A percentile compares a stretch with the other conserved stretches of the same genome.
Evolutionary conservation across 768 basidiomycete genomes (phyloP).

Genomic region (Kwoniella sp.): DNA sequence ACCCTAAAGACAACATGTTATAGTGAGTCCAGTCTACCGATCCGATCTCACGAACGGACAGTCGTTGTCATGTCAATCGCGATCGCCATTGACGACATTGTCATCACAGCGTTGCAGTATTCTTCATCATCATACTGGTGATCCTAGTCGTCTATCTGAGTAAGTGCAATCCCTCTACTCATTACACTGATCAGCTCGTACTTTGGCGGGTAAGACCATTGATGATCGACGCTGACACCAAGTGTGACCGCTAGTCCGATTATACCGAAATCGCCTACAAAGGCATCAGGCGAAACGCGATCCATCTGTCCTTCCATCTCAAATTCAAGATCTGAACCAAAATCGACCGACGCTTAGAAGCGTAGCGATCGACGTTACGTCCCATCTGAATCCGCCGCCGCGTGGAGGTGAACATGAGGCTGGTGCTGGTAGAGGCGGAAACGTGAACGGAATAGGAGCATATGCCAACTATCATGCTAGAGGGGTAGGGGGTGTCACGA

Average conservation of each 20-base stretch:
- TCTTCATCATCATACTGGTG: conserved; percentile 10
- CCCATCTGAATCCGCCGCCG: not conserved
- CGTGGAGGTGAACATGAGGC: not conserved
- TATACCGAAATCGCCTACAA: conserved; percentile 3
- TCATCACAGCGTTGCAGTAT: conserved; percentile 7
- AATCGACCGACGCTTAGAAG: conserved; percentile 8
- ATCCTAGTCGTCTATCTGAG: conserved; percentile 13
- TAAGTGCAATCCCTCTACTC: not conserved
- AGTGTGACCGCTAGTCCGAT: not conserved
- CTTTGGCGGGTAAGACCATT: not conserved
- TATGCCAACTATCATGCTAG: not conserved
- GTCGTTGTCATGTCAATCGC: too few species aligned
- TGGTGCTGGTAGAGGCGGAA: not conserved
- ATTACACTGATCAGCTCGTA: not conserved
- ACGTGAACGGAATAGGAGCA: not conserved
- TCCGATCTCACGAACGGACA: not conserved
- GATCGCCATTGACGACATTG: not conserved
- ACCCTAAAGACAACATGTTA: too few species aligned
- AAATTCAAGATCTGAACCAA: conserved; percentile 3
- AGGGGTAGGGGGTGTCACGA: conserved; percentile 10
- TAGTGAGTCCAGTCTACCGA: too few species aligned
- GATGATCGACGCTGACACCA: not conserved
- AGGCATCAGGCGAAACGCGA: conserved; percentile 1
- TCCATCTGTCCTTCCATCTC: conserved; percentile 8
- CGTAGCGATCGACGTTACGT: conserved; percentile 9